Base-by-base conservation (phyloP, 768 basidiomycete species). In the Calocera cornea region DNA sequence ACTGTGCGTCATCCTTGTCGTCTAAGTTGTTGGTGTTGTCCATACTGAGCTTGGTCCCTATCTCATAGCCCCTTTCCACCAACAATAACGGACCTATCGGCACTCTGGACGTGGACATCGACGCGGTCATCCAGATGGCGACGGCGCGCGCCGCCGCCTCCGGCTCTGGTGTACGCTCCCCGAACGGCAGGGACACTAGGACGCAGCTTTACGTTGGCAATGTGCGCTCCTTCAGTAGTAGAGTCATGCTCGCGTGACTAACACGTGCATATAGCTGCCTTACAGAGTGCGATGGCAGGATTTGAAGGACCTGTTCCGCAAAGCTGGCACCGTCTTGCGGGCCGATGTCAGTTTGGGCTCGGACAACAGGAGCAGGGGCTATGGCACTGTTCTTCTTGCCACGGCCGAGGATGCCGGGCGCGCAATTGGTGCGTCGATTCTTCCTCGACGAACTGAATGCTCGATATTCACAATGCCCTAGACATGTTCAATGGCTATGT, bases 251-350 rank as follows among this genome's bases (percentile, higher is more conserved):
- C 50, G 12, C 41, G 14, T 19, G 24, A 10, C 19, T 60, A 19
- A 60, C 54, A 60, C 16, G 54, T 33, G 54, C 10, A 49, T 49
- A 34, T 68, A 95, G 93, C 84, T 99, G 29, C 97, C 97, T 0
- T 98, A 95, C 77, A 83, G 95, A 69, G 95, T 97, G 41, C 86
- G 97, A 66, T 99, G 97, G 97, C 97, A 99, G 79, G 97, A 99
- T 79, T 84, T 99, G 70, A 98, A 99, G 73, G 95, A 99, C 76
- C 85, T 99, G 65, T 97, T 99, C 77, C 86, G 95, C 40, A 89
- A 91, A 71, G 91, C 95, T 5, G 97, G 97, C 44, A 97, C 90
- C 33, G 87, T 95, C 70, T 79, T 92, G 40, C 82, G 89, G 64
- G 87, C 93, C 41, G 77, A 78, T 60, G 77, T 78, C 12, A 65